These are phyloP conservation scores for Heterobasidion irregulare DNA, from an alignment of 1,284 basidiomycete genomes.

Conservation along the genomic window DNA sequence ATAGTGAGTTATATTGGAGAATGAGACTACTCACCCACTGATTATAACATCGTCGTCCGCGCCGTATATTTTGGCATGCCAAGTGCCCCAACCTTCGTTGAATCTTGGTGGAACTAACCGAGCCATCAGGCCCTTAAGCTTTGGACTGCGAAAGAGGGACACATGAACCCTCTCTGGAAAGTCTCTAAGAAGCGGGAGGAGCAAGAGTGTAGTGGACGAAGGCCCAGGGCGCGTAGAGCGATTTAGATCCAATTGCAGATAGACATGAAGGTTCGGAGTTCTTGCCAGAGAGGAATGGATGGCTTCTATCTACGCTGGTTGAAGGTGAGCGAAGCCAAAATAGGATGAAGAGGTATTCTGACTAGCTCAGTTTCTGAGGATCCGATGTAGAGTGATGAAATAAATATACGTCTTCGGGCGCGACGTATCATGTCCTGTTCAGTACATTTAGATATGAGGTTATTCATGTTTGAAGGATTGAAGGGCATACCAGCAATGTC, in stretches of 20 bases:
- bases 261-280: slow-evolving; percentile 59
- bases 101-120: slow-evolving; percentile 83
- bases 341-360: slow-evolving; percentile 6
- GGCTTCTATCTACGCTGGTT: slow-evolving; percentile 49
- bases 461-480: background rate
- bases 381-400: slow-evolving; percentile 58
- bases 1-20: background rate
- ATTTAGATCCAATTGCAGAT: slow-evolving; percentile 83
- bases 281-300: slow-evolving; percentile 50
- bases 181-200: slow-evolving; percentile 63
- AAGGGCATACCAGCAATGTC: slow-evolving; percentile 25
- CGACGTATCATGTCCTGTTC: slow-evolving; percentile 62
- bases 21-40: slow-evolving; percentile 64
- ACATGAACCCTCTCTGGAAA: slow-evolving; percentile 75
- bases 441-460: background rate
- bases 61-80: slow-evolving; percentile 97
- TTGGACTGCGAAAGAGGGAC: slow-evolving; percentile 81
- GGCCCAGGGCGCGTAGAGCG: slow-evolving; percentile 83
- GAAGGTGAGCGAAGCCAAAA: slow-evolving; percentile 2
- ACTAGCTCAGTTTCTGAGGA: slow-evolving; percentile 26
- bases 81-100: slow-evolving; percentile 97
- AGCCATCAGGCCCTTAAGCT: slow-evolving; percentile 68
- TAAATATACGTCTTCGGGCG: slow-evolving; percentile 72
- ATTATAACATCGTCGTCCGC: slow-evolving; percentile 90
- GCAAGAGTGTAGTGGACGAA: slow-evolving; percentile 65